Evolutionary conservation across 73 alveolate species (phyloP), one percentile per base, ranked within the genome.

Genomic region (Breviolum minutum): DNA sequence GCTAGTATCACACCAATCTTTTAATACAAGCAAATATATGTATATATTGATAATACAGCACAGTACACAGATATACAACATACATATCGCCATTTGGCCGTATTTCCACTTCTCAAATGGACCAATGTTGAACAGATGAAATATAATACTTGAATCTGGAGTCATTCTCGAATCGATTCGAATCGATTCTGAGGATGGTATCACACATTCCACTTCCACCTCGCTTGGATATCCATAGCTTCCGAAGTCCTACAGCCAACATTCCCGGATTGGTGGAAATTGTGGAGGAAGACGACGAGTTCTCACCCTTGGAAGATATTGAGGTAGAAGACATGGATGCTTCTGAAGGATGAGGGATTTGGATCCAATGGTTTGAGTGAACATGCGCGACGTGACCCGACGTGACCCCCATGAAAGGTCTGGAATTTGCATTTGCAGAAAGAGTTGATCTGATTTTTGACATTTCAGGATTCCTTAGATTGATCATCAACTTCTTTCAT

Each of bases 171-270:
- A 40, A 40, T 40, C 54, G 54, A 14, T 68, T 17, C 17, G 77
- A 14, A 68, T 1, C 77, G n/a, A 2, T 14, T 14, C 77, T 68
- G 89, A 83, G 92, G 92, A 61, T 83, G 94, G 79, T 63, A 79
- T 48, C 80, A 16, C 94, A 86, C n/a, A 63, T 86, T 27, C 94
- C 94, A 8, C 80, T 63, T 20, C 94, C 94, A n/a, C 94, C 94
- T 6, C 94, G 94, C 79, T 86, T 86, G 94, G 94, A 86, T n/a
- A 86, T 86, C 17, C 94, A 63, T 79, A 61, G 29, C 63, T 86
- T 86, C 80, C 77, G 94, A 26, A 86, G 94, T 62, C 94, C 94
- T 8, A n/a, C 94, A 10, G 94, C 94, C 63, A 62, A 62, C 61
- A 86, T 86, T n/a, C 94, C 94, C 8, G 94, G 94, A 61, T 63